Evolutionary conservation across 768 basidiomycete species (phyloP), one percentile per base, ranked within the genome.

Genomic region (Boletus speciosus): DNA sequence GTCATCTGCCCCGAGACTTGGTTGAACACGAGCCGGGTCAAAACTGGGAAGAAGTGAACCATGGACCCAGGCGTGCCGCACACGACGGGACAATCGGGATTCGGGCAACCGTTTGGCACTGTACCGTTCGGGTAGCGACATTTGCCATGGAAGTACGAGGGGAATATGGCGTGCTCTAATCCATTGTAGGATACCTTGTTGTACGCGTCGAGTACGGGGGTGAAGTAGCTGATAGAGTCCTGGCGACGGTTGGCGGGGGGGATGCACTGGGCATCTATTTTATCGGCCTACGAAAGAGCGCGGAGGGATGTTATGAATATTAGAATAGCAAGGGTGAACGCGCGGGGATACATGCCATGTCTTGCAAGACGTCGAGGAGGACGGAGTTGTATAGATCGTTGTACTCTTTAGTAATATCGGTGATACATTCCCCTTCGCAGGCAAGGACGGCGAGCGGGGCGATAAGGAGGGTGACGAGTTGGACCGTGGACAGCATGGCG

Each of bases 51-150:
- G 71, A 82, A 86, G 70, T 89, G 86, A 10, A 86, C 79, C 59
- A 91, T 69, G 3, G 88, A 90, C 10, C 88, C 88, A n/a, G 89
- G 86, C 6, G 88, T 90, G 62, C 89, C 88, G 58, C 88, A 90
- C 32, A 89, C 80, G 51, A 88, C 79, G 21, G 86, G 81, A 65
- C 88, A 91, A 62, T 90, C 82, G 35, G 88, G 86, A 59, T 90
- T 87, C 9, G 88, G 88, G 60, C 89, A 90, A 23, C 89, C 88
- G 2, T 71, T 49, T 15, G 88, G 88, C 38, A 86, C 79, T 52
- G 76, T 70, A 39, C 81, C 81, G 41, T 79, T 72, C 23, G 74
- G 60, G 45, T 62, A 63, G 64, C 79, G 78, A 61, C 88, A 90
- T 69, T 87, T 90, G 52, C 88, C 89, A 58, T 90, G 88, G 66